phyloP scores from a whole-genome alignment of 2,329 filamentous ascomycete species.

The Ramularia collo-cygni region DNA sequence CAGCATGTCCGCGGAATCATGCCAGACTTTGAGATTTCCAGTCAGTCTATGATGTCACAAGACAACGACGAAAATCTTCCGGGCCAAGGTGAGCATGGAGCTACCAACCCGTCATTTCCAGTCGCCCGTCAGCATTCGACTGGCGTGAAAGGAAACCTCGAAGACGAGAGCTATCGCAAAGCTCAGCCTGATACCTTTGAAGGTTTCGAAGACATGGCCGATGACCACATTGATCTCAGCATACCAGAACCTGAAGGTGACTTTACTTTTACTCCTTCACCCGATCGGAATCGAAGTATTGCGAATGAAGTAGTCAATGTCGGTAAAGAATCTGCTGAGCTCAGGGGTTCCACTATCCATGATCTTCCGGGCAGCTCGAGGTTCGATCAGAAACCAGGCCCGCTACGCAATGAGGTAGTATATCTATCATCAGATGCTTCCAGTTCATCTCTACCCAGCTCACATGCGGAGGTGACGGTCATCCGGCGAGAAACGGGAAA shows the following conservation, averaged over 20 bases:
- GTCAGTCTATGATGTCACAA: conserved; percentile 4
- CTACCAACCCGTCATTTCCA: too few relatives aligned
- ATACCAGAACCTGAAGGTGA: conserved; percentile 25
- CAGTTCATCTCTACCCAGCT: not conserved
- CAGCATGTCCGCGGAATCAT: too few relatives aligned
- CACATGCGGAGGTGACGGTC: too few relatives aligned
- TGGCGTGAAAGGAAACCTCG: too few relatives aligned
- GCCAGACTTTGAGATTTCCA: conserved; percentile 2
- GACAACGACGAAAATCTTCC: not conserved
- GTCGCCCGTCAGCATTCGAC: too few relatives aligned
- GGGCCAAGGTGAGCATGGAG: too few relatives aligned
- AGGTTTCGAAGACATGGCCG: conserved; percentile 5
- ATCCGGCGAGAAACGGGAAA: too few relatives aligned
- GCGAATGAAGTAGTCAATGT: too few relatives aligned
- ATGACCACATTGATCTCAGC: conserved; percentile 20
- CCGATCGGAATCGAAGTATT: not conserved
- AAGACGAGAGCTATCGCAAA: not conserved
- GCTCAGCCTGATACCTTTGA: conserved; percentile 8
- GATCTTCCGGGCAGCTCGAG: too few relatives aligned
- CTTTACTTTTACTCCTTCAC: conserved; percentile 15
- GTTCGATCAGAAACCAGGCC: not conserved
- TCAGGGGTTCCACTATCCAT: too few relatives aligned
- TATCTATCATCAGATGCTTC: conserved; percentile 4
- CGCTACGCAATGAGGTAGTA: not conserved
- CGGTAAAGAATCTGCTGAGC: too few relatives aligned